Base-by-base conservation (phyloP, 2,329 filamentous ascomycete species). In the Colletotrichum lupini region DNA sequence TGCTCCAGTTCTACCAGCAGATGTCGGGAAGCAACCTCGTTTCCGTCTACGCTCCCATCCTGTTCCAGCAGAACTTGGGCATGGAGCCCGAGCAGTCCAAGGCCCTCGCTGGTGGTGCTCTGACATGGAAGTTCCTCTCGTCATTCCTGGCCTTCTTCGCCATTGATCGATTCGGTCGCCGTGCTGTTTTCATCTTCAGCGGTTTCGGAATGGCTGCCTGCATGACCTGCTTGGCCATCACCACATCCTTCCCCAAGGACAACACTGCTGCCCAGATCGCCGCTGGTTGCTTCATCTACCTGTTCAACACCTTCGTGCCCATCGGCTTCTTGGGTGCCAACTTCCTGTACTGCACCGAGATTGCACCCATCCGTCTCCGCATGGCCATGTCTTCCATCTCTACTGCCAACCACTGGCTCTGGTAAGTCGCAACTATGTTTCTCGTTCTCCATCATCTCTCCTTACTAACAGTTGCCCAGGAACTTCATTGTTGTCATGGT, bases 281-380 rank as follows among this genome's bases (percentile, higher is more conserved):
- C 0, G 87, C 87, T 0, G 87, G 87, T 0, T 84, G 88, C 74
- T 90, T 90, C 79, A 84, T 91, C 61, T 91, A 89, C 79, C 79
- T 89, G 59, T 92, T 89, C 82, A 89, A 90, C 80, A 88, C 87
- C 76, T 91, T 91, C 80, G 87, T 90, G 57, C 88, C 87, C 0
- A 87, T 90, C 69, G 89, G 88, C 0, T 90, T 90, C 81, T 83
- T 90, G 0, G 89, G 89, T 1, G 85, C 88, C 37, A 90, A 89
- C 76, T 91, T 90, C 81, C 82, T 91, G 24, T 91, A 91, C 80
- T 89, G 88, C 71, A 87, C 89, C 1, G 89, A 91, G 76, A 82
- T 91, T 22, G 88, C 88, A 0, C 89, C 89, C 1, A 81, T 87
- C 19, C 81, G 85, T 12, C 79, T 89, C 32, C 82, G 87, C 24